Evolutionary conservation across 2,329 filamentous ascomycete species (phyloP), one percentile per base, ranked within the genome.

Genomic region (Moelleriella libera): DNA sequence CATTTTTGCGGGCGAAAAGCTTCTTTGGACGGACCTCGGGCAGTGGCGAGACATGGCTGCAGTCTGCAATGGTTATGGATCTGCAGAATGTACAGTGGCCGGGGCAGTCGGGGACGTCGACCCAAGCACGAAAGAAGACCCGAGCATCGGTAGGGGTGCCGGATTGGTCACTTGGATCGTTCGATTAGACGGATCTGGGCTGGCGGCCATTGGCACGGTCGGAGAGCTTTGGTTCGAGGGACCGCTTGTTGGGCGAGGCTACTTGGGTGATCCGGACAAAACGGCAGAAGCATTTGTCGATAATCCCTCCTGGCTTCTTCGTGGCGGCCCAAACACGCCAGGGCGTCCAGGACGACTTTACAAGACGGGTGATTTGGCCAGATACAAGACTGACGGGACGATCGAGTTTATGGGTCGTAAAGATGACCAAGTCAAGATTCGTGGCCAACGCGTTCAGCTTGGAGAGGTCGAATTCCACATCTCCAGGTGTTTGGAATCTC

Each of bases 371-470:
- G 71, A 75, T 51, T 59, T 74, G 3, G 70, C 60, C 3, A 58
- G 58, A 41, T 70, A 70, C 14, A 56, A 65, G 32, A 55, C 57
- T 1, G 50, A 57, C 30, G 55, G 55, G 1, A 56, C 57, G 21
- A 55, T 74, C 9, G 52, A 63, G 1, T 72, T 69, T 47, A 54
- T 72, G 43, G 73, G 72, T 44, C 63, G 74, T 43, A 72, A 72
- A 50, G 74, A 78, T 53, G 64, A 65, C 0, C 74, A 78, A 55
- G 67, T 78, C 46, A 78, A 78, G 55, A 58, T 79, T 10, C 65
- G 68, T 30, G 78, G 78, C 37, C 76, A 69, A 49, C 58, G 74
- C 46, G 61, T 75, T 47, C 78, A 72, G 57, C 62, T 72, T 0
- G 52, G 48, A 2, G 55, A 57, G 5, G 48, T 57, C n/a, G 55